These are phyloP conservation scores for Phyllosticta paracitricarpa DNA, from an alignment of 2,329 filamentous ascomycete species.

Conservation along the genomic window DNA sequence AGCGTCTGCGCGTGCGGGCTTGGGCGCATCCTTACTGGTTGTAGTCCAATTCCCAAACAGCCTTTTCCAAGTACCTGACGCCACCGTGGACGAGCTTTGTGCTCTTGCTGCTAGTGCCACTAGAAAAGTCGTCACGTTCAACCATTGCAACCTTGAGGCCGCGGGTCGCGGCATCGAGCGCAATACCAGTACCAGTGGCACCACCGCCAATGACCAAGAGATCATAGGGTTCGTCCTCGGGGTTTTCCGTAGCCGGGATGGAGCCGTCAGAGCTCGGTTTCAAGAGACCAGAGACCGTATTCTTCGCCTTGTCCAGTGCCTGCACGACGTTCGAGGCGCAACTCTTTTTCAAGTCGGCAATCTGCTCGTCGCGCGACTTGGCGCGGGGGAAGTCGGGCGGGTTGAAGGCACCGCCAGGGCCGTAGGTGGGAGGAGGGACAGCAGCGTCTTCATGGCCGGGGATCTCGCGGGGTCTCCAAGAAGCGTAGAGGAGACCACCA, in stretches of 20 bases:
- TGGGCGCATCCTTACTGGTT: constrained; percentile 48
- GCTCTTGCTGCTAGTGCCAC: constrained; percentile 76
- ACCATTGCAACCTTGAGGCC: constrained; percentile 72
- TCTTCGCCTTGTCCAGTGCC: constrained; percentile 29
- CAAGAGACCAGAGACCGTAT: constrained; percentile 16
- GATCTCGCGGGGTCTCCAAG: constrained; percentile 62
- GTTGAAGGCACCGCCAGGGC: constrained; percentile 56
- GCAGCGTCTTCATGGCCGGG: constrained; percentile 58
- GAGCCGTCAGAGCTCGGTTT: neutral
- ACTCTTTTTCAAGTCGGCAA: constrained; percentile 48
- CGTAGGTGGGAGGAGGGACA: constrained; percentile 61
- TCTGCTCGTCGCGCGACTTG: constrained; percentile 54
- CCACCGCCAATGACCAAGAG: constrained; percentile 70
- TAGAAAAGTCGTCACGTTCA: constrained; percentile 73
- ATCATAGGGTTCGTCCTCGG: constrained; percentile 54
- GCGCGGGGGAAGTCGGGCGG: constrained; percentile 56
- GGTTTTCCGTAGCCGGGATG: constrained; percentile 6
- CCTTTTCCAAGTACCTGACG: constrained; percentile 78
- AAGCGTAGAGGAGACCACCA: constrained; percentile 49
- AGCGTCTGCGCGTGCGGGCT: neutral
- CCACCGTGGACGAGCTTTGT: constrained; percentile 81
- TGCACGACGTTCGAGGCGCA: constrained; percentile 28
- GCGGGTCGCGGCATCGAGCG: constrained; percentile 68
- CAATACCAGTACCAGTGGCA: constrained; percentile 70
- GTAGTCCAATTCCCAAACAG: constrained; percentile 76